phyloP scores from a whole-genome alignment of 73 alveolate genomes.

The Paramecium sexaurelia region DNA sequence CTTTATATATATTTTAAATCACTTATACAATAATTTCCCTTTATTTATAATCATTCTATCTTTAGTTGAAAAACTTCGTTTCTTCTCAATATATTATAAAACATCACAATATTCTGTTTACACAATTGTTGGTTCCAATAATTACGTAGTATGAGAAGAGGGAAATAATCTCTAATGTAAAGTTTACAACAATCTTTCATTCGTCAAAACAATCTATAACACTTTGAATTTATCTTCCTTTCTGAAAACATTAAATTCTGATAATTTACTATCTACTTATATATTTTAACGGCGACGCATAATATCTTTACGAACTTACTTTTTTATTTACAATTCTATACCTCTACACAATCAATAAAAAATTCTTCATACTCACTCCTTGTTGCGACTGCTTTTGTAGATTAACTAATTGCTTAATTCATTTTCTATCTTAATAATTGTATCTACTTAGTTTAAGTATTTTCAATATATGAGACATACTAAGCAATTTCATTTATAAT shows the following conservation, averaged over 20 bases:
- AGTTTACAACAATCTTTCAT: not conserved
- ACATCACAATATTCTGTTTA: not conserved
- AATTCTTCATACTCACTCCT: constrained; percentile 37
- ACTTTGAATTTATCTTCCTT: constrained; percentile 5
- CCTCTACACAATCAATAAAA: constrained; percentile 43
- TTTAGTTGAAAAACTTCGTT: constrained; percentile 27
- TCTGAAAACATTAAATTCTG: constrained; percentile 20
- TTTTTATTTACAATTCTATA: not conserved
- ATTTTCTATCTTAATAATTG: not conserved
- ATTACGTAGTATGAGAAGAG: not conserved
- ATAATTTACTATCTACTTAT: not conserved
- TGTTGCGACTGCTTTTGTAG: not conserved
- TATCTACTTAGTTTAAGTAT: not conserved
- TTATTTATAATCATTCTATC: not conserved
- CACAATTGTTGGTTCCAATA: not conserved
- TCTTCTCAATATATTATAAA: not conserved
- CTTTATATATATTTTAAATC: no score
- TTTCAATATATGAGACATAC: constrained; percentile 17
- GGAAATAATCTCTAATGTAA: constrained; percentile 8
- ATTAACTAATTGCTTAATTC: not conserved
- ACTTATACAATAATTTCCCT: constrained; percentile 31
- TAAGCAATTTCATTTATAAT: not conserved
- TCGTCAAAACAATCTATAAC: not conserved
- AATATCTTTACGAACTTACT: constrained; percentile 30
- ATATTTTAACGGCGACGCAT: not conserved